Percentiles rank a stretch among this genome's conserved stretches.
These are phyloP conservation scores for Lophium mytilinum DNA, from an alignment of 495 filamentous ascomycete genomes.

Conservation along the genomic window DNA sequence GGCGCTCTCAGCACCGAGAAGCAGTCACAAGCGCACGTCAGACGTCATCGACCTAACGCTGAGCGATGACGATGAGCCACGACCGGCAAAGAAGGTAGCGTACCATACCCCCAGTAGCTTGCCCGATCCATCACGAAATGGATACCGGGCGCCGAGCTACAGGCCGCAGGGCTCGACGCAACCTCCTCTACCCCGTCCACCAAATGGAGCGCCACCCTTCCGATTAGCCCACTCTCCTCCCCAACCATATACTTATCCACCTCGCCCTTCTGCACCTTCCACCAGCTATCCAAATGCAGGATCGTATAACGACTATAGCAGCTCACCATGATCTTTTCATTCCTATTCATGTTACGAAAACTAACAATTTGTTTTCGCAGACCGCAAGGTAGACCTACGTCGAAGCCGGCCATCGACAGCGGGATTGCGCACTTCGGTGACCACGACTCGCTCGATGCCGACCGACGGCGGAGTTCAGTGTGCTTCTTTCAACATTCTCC, in stretches of 20 bases:
- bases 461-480: background rate
- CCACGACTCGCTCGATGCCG: background rate
- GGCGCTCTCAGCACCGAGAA: constrained; percentile 8
- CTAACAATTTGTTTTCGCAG: background rate
- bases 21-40: constrained; percentile 18
- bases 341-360: background rate
- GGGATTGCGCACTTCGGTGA: no score
- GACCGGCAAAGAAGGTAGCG: constrained; percentile 27
- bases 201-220: background rate
- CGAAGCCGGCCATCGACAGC: no score
- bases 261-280: background rate
- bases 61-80: constrained; percentile 18
- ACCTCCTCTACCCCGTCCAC: background rate
- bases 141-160: background rate
- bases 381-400: no score
- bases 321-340: background rate
- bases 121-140: constrained; percentile 14
- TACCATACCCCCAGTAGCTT: constrained; percentile 23
- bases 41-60: constrained; percentile 28
- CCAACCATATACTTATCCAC: background rate
- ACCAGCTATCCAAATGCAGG: background rate
- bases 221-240: background rate
- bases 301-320: background rate
- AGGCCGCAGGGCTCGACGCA: background rate
- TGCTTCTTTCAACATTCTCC: background rate